Conservation (phyloP, 2,329 filamentous ascomycete genomes). For the Aureobasidium mangrovei region DNA sequence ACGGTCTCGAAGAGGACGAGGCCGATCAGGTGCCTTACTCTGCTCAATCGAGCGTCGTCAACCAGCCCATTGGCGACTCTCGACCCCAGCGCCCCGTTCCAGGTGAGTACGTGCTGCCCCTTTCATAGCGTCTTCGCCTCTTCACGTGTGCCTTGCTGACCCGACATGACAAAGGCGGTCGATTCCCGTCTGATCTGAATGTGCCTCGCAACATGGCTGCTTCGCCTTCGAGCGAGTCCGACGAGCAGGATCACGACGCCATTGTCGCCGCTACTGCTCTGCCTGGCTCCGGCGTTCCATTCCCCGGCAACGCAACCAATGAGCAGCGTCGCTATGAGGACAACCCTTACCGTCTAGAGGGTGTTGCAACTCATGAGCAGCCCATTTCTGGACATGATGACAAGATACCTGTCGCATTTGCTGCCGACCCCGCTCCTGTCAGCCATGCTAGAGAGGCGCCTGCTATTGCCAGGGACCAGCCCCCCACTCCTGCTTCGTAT, state of each 20-base stretch:
- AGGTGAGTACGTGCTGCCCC: slow-evolving; percentile 51
- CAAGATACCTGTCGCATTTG: background rate
- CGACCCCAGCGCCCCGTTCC: slow-evolving; percentile 64
- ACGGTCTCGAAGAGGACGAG: slow-evolving; percentile 66
- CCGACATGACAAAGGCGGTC: slow-evolving; percentile 39
- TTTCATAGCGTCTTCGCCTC: slow-evolving; percentile 20
- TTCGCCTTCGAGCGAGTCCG: slow-evolving; percentile 72
- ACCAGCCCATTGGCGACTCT: slow-evolving; percentile 29
- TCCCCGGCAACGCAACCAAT: slow-evolving; percentile 21
- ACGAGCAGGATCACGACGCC: slow-evolving; percentile 47
- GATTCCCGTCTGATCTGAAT: slow-evolving; percentile 91
- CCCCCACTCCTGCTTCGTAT: background rate
- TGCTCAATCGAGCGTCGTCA: slow-evolving; percentile 36
- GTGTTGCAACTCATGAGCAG: slow-evolving; percentile 13
- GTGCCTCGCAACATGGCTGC: slow-evolving; percentile 54
- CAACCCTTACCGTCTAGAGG: slow-evolving; percentile 16
- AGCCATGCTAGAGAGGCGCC: background rate
- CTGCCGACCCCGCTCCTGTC: background rate
- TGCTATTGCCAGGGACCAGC: background rate
- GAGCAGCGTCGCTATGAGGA: slow-evolving; percentile 14
- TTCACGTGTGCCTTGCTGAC: background rate
- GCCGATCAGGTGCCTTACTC: slow-evolving; percentile 58
- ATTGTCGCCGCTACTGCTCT: slow-evolving; percentile 40
- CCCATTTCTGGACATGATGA: too few relatives aligned
- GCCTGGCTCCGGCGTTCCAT: slow-evolving; percentile 21